Conservation (phyloP, 106 monocot genomes). For the Dendrobium catenatum region DNA sequence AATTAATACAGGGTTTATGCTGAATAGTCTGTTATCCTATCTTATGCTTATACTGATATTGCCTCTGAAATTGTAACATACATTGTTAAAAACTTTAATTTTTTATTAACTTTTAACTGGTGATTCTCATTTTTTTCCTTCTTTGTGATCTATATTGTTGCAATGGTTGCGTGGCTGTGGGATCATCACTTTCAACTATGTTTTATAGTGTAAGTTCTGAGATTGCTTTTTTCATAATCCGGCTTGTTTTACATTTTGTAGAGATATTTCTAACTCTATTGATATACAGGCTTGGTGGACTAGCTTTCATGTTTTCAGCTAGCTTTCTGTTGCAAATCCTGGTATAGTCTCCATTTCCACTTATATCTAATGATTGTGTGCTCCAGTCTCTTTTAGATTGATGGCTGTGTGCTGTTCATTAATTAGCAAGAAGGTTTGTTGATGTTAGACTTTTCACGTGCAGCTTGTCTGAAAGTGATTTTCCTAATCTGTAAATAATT, state of each 20-base stretch:
- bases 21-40: not conserved
- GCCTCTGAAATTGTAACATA: not conserved
- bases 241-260: not conserved
- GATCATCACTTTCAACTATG: not conserved
- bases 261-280: conserved; percentile 9
- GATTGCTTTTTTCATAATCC: not conserved
- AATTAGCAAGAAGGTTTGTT: not conserved
- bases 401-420: not conserved
- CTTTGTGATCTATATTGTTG: not conserved
- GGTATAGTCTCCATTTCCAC: conserved; percentile 28
- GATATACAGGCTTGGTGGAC: conserved; percentile 71
- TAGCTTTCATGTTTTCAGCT: conserved; percentile 97
- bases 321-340: conserved; percentile 86
- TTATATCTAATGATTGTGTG: not conserved
- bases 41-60: not conserved
- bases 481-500: not conserved
- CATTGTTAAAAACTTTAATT: not conserved
- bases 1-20: not conserved
- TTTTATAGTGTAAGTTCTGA: conserved; percentile 5
- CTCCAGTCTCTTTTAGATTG: not conserved
- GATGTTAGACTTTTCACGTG: not conserved
- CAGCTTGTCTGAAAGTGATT: not conserved
- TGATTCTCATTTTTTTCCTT: not conserved
- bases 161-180: not conserved
- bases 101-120: not conserved